phyloP scores from a whole-genome alignment of 805 yeast species.

The Nakazawaea wickerhamii region DNA sequence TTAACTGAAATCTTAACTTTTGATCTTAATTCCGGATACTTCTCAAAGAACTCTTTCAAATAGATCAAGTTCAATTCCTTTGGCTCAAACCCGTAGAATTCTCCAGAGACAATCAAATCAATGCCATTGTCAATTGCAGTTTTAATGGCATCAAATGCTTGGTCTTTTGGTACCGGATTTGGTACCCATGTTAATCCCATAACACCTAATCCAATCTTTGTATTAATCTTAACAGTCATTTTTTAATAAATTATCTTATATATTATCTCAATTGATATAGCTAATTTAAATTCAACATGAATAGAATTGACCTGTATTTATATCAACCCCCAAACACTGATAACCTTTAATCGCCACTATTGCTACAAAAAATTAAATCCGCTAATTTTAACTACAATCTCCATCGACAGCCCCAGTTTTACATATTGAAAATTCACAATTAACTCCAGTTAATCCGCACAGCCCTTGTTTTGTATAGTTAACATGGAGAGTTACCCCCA shows the following conservation, averaged over 20 bases:
- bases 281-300: too few relatives aligned
- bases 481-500: too few relatives aligned
- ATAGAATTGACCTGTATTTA: too few relatives aligned
- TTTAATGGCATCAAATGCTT: constrained; percentile 49
- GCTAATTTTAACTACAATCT: too few relatives aligned
- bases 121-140: constrained; percentile 44
- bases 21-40: constrained; percentile 49
- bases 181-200: constrained; percentile 78
- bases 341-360: too few relatives aligned
- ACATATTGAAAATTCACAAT: too few relatives aligned
- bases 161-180: constrained; percentile 45
- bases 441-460: too few relatives aligned
- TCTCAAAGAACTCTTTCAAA: constrained; percentile 51
- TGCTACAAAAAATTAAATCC: too few relatives aligned
- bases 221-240: background rate
- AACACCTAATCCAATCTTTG: constrained; percentile 59
- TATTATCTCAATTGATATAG: background rate
- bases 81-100: constrained; percentile 59
- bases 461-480: too few relatives aligned
- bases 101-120: constrained; percentile 66
- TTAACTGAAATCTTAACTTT: constrained; percentile 61
- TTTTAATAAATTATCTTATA: background rate
- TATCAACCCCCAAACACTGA: too few relatives aligned
- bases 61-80: constrained; percentile 48
- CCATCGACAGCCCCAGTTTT: too few relatives aligned